Base-by-base conservation (phyloP, 106 monocot species). In the Ottelia alismoides region DNA sequence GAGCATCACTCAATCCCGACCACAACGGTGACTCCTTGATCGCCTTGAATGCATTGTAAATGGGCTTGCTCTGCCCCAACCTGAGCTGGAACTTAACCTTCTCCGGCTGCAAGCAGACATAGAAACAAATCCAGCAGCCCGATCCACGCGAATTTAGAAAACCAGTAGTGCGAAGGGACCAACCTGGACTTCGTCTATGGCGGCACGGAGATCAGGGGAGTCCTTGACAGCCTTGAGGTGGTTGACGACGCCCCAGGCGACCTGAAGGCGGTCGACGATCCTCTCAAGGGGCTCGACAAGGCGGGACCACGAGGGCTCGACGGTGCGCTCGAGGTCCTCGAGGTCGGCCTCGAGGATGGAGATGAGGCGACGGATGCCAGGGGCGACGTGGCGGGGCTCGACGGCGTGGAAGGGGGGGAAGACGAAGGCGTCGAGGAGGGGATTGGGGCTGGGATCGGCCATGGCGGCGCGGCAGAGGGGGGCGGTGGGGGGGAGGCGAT, bases 201-300 rank as follows among this genome's bases (percentile, higher is more conserved):
- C 96, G 2, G 79, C 68, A 20, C 96, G 89, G 43, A 98, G 96
- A 27, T 98, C 89, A 22, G 76, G 47, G 0, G 82, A 82, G 62
- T 98, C 96, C 82, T 89, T 98, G 9, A 98, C 96, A 12, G 85
- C 43, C 70, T 98, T 88, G 51, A 98, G 79, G 65, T 98, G 96
- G 56, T 89, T 79, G 17, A 98, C 76, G 28, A 79, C 70, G 20
- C 88, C 88, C 96, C 96, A 98, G 25, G 89, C 85, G 16, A 98
- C 89, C 60, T 74, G 61, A 56, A 98, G 40, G 31, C 80, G 53
- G 61, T 98, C 96, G 20, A 79, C 56, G 55, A 98, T 98, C 71
- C 66, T 75, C 79, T 98, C 96, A 26, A 89, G 45, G 26, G 96
- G 89, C 65, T 89, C 96, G 61, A 89, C 85, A 63, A 98, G 66